phyloP scores from a whole-genome alignment of 805 yeast species.

The Lachancea quebecensis region DNA sequence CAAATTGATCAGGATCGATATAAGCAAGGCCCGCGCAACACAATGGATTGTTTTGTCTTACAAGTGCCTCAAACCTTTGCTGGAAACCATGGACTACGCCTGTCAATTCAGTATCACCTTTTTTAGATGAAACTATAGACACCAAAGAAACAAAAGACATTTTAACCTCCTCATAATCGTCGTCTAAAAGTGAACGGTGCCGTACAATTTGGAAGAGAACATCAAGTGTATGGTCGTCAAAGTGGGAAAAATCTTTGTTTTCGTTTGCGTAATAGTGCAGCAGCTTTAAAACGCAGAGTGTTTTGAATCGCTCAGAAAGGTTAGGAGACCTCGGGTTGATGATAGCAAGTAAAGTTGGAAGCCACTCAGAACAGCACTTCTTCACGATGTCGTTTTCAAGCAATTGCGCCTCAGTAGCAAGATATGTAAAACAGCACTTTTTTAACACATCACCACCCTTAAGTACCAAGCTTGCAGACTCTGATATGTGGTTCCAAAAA shows the following conservation, averaged over 20 bases:
- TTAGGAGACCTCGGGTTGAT: neutral
- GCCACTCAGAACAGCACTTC: neutral
- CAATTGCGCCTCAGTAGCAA: neutral
- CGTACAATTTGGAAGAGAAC: neutral
- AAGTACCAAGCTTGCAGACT: neutral
- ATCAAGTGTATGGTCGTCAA: neutral
- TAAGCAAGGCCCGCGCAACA: constrained; percentile 7
- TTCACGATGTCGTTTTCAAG: neutral
- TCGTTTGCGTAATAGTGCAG: neutral
- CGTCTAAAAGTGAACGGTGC: neutral
- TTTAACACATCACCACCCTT: neutral
- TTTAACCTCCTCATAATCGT: neutral
- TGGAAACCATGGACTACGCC: neutral
- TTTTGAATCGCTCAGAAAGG: constrained; percentile 1
- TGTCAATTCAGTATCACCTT: neutral
- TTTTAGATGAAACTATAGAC: neutral
- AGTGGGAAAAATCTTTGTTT: neutral
- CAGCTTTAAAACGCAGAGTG: constrained; percentile 1
- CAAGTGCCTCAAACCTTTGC: neutral
- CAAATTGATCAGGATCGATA: constrained; percentile 1
- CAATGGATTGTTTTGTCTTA: constrained; percentile 3
- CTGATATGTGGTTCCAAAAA: neutral
- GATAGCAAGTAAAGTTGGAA: neutral
- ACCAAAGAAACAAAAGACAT: neutral
- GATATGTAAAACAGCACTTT: neutral